These are phyloP conservation scores for Spathaspora sp. DNA, from an alignment of 1,139 yeast species.

Conservation along the genomic window DNA sequence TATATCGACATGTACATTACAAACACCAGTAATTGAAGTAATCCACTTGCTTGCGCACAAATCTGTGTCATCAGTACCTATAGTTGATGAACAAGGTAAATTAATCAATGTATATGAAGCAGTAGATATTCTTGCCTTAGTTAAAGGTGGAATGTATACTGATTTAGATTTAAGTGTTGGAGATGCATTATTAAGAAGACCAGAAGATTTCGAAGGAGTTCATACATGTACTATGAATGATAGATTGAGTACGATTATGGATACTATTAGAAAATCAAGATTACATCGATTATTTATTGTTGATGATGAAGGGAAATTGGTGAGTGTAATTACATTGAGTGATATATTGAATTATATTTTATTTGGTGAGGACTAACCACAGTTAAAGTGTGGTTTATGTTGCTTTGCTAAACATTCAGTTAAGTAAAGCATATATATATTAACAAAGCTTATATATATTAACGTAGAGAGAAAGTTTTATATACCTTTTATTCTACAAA, in stretches of 20 bases:
- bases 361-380: slow-evolving; percentile 57
- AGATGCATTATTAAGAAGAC: slow-evolving; percentile 90
- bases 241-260: slow-evolving; percentile 86
- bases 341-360: slow-evolving; percentile 85
- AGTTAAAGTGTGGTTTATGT: too few relatives aligned
- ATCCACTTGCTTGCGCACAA: slow-evolving; percentile 77
- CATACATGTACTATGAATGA: slow-evolving; percentile 92
- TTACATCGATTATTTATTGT: slow-evolving; percentile 92
- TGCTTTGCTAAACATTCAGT: too few relatives aligned
- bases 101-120: slow-evolving; percentile 93
- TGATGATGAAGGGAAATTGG: slow-evolving; percentile 71
- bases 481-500: too few relatives aligned
- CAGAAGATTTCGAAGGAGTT: slow-evolving; percentile 97
- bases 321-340: slow-evolving; percentile 86
- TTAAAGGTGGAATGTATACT: slow-evolving; percentile 92
- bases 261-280: slow-evolving; percentile 87
- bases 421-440: too few relatives aligned
- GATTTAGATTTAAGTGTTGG: slow-evolving; percentile 92
- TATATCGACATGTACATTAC: slow-evolving; percentile 81
- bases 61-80: slow-evolving; percentile 89
- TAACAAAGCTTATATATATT: too few relatives aligned
- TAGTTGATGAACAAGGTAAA: slow-evolving; percentile 74
- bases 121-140: slow-evolving; percentile 87
- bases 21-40: slow-evolving; percentile 92
- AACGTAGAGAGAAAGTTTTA: too few relatives aligned